Conservation (phyloP, 2,329 filamentous ascomycete species). For the Scedosporium minutisporum region DNA sequence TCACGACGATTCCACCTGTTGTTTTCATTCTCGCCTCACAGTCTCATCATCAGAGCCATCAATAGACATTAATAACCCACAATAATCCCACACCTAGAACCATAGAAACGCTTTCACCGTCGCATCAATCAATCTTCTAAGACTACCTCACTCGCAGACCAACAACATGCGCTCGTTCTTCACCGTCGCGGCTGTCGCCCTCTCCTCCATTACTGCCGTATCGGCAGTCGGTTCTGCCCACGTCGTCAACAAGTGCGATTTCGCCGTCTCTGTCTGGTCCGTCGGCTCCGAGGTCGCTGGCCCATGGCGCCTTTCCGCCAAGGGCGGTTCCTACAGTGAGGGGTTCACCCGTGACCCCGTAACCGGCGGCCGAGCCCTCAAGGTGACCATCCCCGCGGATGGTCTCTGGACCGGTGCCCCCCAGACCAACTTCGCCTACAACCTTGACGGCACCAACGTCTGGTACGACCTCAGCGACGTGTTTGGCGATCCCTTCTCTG, state of each 20-base stretch:
- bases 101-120: not conserved
- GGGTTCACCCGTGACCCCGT: slow-evolving; percentile 22
- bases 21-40: too few relatives aligned
- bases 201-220: slow-evolving; percentile 16
- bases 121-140: not conserved
- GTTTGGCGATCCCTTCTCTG: slow-evolving; percentile 28
- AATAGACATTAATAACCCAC: too few relatives aligned
- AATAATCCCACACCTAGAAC: too few relatives aligned
- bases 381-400: slow-evolving; percentile 23
- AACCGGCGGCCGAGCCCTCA: slow-evolving; percentile 28
- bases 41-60: too few relatives aligned
- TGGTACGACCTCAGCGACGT: slow-evolving; percentile 31
- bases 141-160: not conserved
- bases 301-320: slow-evolving; percentile 15
- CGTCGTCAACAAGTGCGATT: slow-evolving; percentile 26
- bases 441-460: slow-evolving; percentile 21
- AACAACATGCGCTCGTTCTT: not conserved
- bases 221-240: slow-evolving; percentile 23
- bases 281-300: slow-evolving; percentile 22
- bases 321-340: slow-evolving; percentile 22
- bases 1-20: too few relatives aligned
- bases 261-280: slow-evolving; percentile 27
- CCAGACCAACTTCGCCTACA: slow-evolving; percentile 30
- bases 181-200: slow-evolving; percentile 3
- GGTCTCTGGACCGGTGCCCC: slow-evolving; percentile 29